Evolutionary conservation across 805 yeast genomes (phyloP).

Genomic region (Kazachstania kunashirensis): DNA sequence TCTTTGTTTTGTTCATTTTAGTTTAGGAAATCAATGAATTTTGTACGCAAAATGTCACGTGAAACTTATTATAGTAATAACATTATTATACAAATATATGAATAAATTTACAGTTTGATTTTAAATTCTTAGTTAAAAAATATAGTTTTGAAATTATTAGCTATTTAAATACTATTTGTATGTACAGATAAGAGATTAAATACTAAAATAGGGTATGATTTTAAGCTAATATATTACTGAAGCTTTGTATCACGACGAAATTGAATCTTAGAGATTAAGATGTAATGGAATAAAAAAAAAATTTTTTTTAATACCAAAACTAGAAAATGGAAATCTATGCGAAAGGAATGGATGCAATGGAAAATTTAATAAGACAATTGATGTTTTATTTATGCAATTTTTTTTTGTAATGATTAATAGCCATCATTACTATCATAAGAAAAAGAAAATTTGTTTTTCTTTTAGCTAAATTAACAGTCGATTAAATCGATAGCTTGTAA

Average conservation of each 20-base stretch:
- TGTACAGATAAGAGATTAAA: not conserved
- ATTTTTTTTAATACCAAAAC: not conserved
- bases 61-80: too few relatives aligned
- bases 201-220: not conserved
- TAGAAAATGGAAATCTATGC: constrained; percentile 1
- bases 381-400: not conserved
- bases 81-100: too few relatives aligned
- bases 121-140: too few relatives aligned
- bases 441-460: not conserved
- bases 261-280: too few relatives aligned
- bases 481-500: constrained; percentile 51
- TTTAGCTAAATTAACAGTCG: constrained; percentile 33
- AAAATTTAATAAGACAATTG: not conserved
- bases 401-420: not conserved
- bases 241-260: not conserved
- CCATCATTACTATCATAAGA: not conserved
- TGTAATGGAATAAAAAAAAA: too few relatives aligned
- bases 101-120: too few relatives aligned
- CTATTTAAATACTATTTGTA: not conserved
- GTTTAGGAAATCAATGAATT: too few relatives aligned
- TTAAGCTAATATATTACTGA: not conserved
- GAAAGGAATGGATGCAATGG: constrained; percentile 8
- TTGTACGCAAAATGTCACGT: too few relatives aligned
- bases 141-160: too few relatives aligned
- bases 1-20: too few relatives aligned